Evolutionary conservation across 345 rosid genomes (phyloP).

Genomic region (Arabidopsis arenosa): DNA sequence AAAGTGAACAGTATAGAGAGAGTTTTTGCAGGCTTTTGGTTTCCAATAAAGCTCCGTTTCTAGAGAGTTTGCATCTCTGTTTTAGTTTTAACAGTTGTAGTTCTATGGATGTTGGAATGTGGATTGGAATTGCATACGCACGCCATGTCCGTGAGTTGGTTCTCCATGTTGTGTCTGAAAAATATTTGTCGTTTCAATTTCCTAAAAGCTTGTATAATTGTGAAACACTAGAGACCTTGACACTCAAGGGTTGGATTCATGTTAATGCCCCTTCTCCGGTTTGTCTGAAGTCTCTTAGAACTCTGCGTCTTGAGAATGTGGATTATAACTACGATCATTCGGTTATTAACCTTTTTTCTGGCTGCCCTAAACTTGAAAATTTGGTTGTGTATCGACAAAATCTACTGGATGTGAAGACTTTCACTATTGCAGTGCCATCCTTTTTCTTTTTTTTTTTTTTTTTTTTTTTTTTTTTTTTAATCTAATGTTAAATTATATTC

Average conservation of each 20-base stretch:
- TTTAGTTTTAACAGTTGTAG: neutral
- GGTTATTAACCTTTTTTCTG: neutral
- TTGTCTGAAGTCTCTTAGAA: neutral
- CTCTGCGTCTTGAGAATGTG: neutral
- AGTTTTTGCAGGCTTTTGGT: neutral
- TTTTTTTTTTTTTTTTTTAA: too few relatives aligned
- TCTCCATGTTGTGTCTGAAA: neutral
- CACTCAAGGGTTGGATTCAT: neutral
- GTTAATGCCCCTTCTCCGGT: neutral
- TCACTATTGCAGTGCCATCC: slow-evolving; percentile 19
- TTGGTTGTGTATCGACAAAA: neutral
- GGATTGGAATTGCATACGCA: neutral
- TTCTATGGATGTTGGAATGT: neutral
- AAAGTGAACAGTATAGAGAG: too few relatives aligned
- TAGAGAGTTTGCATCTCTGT: neutral
- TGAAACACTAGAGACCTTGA: slow-evolving; percentile 8
- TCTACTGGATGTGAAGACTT: neutral
- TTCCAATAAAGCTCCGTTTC: neutral
- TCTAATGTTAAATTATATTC: too few relatives aligned
- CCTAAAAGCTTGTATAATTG: neutral
- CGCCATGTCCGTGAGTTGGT: neutral
- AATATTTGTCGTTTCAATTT: neutral
- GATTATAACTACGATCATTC: neutral
- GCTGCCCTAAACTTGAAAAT: neutral
- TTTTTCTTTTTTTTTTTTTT: too few relatives aligned